phyloP scores from a whole-genome alignment of 768 basidiomycete genomes.

The Lentinula detonsa region DNA sequence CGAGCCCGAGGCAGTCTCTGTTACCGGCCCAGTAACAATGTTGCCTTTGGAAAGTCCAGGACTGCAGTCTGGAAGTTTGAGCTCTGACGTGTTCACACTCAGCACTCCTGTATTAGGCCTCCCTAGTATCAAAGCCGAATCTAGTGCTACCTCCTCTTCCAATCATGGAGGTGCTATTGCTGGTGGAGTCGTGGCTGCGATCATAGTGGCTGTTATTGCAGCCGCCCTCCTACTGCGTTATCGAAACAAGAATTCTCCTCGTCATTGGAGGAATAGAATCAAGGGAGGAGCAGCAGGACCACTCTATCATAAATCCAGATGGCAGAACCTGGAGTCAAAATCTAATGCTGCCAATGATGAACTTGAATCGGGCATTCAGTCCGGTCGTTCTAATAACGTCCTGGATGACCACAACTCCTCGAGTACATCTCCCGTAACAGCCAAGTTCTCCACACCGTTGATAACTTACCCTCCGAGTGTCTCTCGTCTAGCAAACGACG shows the following conservation, averaged over 20 bases:
- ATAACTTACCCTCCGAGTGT: slow-evolving; percentile 5
- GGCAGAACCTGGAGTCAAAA: slow-evolving; percentile 3
- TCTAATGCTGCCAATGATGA: neutral
- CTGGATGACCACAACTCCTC: slow-evolving; percentile 9
- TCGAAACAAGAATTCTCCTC: slow-evolving; percentile 2
- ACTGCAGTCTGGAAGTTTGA: neutral
- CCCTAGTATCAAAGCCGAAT: neutral
- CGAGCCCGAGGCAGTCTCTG: neutral
- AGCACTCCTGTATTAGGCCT: neutral
- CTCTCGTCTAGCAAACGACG: neutral
- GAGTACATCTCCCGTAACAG: slow-evolving; percentile 7
- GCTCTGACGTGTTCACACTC: neutral
- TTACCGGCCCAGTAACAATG: neutral
- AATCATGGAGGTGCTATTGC: slow-evolving; percentile 12
- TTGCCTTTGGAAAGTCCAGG: neutral
- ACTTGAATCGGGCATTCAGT: neutral
- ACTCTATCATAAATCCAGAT: neutral
- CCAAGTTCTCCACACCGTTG: neutral
- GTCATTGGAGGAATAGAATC: slow-evolving; percentile 11
- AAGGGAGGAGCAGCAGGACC: neutral
- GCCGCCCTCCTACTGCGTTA: neutral
- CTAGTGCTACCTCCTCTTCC: neutral
- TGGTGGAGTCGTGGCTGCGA: slow-evolving; percentile 5
- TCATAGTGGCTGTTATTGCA: slow-evolving; percentile 1
- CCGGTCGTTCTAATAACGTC: neutral